phyloP scores from a whole-genome alignment of 257 asterid species.

The Solanum bulbocastanum region DNA sequence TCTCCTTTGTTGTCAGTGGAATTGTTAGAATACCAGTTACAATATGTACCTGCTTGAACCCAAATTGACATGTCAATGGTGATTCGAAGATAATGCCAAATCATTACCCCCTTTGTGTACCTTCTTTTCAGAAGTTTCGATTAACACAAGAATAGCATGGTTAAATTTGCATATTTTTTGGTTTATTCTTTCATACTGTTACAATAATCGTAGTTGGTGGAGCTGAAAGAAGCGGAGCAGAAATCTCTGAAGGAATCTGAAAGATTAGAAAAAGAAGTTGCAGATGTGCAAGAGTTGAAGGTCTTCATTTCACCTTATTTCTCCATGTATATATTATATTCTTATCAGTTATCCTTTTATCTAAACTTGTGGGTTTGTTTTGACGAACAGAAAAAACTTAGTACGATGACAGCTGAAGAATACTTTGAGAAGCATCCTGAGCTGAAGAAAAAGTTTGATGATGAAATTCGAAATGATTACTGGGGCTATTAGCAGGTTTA shows the following conservation, averaged over 20 bases:
- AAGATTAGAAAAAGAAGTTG: constrained; percentile 82
- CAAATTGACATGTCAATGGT: neutral
- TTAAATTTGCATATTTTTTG: neutral
- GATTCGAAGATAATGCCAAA: neutral
- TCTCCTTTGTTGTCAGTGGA: neutral
- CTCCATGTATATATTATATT: neutral
- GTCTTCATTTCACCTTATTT: neutral
- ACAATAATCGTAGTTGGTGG: constrained; percentile 52
- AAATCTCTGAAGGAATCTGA: constrained; percentile 69
- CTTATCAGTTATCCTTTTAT: neutral
- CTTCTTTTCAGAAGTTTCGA: neutral
- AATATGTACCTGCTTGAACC: neutral
- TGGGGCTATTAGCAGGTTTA: constrained; percentile 26
- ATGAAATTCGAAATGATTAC: constrained; percentile 34
- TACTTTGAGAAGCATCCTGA: constrained; percentile 93
- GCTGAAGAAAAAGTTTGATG: constrained; percentile 59
- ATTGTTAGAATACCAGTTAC: neutral
- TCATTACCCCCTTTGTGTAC: neutral
- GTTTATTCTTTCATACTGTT: neutral
- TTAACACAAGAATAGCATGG: neutral
- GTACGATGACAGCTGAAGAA: constrained; percentile 96
- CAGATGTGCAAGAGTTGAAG: constrained; percentile 61
- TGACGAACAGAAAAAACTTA: constrained; percentile 57
- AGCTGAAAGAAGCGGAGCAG: constrained; percentile 85
- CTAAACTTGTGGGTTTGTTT: neutral